Base-by-base conservation (phyloP, 2,329 filamentous ascomycete species). In the Arthrobotrys sinensis region DNA sequence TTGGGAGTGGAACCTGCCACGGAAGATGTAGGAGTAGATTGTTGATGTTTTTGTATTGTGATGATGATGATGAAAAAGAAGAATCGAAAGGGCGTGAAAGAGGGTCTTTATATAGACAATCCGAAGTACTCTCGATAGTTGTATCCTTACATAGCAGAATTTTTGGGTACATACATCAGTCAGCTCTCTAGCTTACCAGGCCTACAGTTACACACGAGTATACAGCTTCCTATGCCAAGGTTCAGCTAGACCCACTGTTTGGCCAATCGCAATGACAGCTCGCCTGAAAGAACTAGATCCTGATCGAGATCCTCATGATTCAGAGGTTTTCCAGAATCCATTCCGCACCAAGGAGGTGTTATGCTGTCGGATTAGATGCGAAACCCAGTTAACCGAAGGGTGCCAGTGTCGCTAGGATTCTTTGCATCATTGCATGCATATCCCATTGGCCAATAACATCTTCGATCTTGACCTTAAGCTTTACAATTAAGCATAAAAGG, bases 21-120 rank as follows among this genome's bases (percentile, higher is more conserved):
- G n/a, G 45, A 21, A 48, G 45, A 48, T 48, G 4, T 3, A 48
- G 45, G 45, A 48, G 45, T 48, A 48, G 45, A 21, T 48, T 48
- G 45, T 48, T 48, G 11, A 12, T 14, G 14, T 16, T 48, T 48
- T 48, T 48, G 11, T 4, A n/a, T 48, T 48, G 45, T 48, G 45
- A 48, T 48, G 36, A 38, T 48, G 36, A 38, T 38, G 45, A 48
- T 48, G 45, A 16, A 48, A 48, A 48, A 48, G 45, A 21, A 48
- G 45, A 21, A 48, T 48, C 7, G n/a, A 14, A 21, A 48, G 45
- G 45, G 8, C n/a, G 19, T 16, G 45, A 48, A 16, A 12, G 1
- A 3, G n/a, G 45, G 45, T 48, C 45, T 48, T 48, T 48, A 48
- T 48, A 48, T 14, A 48, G 45, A 48, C 7, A 48, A 16, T n/a